Evolutionary conservation across 805 yeast species (phyloP).

Genomic region (Tanozyma kutaoensis): DNA sequence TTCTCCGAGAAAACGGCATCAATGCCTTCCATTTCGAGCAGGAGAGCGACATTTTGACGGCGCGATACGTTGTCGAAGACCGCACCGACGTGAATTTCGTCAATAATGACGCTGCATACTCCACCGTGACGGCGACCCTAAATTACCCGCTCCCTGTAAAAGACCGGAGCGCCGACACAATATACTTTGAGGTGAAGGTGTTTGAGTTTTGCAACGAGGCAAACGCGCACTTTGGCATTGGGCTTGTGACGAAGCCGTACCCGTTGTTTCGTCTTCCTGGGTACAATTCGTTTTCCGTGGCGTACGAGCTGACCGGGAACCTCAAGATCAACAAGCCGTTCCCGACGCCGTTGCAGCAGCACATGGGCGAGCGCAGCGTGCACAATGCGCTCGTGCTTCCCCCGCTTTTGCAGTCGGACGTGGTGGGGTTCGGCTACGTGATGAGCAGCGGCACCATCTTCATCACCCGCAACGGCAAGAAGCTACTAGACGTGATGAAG

Average conservation of each 20-base stretch:
- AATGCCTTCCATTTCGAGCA: constrained; percentile 25
- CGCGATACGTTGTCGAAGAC: constrained; percentile 25
- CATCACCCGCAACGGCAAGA: constrained; percentile 43
- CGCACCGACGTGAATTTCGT: constrained; percentile 22
- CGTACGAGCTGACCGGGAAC: constrained; percentile 63
- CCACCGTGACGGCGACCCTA: constrained; percentile 24
- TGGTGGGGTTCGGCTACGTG: constrained; percentile 42
- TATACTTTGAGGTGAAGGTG: constrained; percentile 48
- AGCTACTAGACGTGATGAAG: constrained; percentile 34
- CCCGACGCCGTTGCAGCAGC: constrained; percentile 31
- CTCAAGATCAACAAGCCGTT: constrained; percentile 56
- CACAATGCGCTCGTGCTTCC: constrained; percentile 36
- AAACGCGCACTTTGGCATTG: constrained; percentile 46
- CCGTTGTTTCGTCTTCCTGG: constrained; percentile 73
- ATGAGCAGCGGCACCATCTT: constrained; percentile 34
- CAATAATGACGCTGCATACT: constrained; percentile 24
- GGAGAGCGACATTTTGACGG: constrained; percentile 15
- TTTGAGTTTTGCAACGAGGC: constrained; percentile 16
- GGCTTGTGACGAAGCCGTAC: constrained; percentile 59
- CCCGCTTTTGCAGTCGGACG: constrained; percentile 37
- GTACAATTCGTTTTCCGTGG: constrained; percentile 51
- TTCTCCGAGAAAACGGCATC: constrained; percentile 23
- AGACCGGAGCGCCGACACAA: constrained; percentile 24
- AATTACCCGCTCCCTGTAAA: constrained; percentile 26
- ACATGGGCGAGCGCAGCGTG: constrained; percentile 23